These are phyloP conservation scores for Dothidotthia symphoricarpi DNA, from an alignment of 2,329 filamentous ascomycete genomes.

Conservation along the genomic window DNA sequence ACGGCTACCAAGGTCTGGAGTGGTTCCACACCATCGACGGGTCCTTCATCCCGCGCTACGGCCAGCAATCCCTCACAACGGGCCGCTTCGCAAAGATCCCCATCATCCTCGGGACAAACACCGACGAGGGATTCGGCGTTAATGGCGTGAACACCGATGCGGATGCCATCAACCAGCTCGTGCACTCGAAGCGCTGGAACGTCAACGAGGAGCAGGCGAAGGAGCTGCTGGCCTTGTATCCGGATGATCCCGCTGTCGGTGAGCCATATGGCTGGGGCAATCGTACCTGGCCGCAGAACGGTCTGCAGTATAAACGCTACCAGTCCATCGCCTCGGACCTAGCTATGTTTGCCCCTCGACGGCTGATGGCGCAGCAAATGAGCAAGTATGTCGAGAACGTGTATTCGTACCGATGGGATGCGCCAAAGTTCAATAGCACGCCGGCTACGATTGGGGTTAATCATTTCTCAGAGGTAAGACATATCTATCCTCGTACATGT, in stretches of 20 bases:
- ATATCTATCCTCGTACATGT: not conserved
- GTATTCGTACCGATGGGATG: constrained; percentile 34
- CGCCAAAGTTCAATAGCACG: constrained; percentile 32
- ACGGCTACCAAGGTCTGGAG: constrained; percentile 28
- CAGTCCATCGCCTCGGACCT: constrained; percentile 31
- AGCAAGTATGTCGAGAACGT: constrained; percentile 20
- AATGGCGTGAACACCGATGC: constrained; percentile 48
- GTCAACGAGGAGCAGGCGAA: constrained; percentile 20
- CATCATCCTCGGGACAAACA: constrained; percentile 62
- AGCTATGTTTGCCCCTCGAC: constrained; percentile 30
- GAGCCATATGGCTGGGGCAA: constrained; percentile 43
- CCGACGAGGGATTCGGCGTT: constrained; percentile 63
- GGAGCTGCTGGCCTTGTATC: constrained; percentile 28
- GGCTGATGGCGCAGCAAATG: constrained; percentile 25
- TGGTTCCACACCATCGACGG: constrained; percentile 36
- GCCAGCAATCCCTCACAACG: constrained; percentile 35
- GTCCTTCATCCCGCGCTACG: constrained; percentile 22
- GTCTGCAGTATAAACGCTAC: constrained; percentile 29
- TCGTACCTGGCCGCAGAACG: constrained; percentile 30
- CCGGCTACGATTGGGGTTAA: constrained; percentile 27
- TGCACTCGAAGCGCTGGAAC: constrained; percentile 36
- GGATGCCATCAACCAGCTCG: constrained; percentile 27
- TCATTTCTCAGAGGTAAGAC: constrained; percentile 30
- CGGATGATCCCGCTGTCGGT: constrained; percentile 45
- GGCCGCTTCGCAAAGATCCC: constrained; percentile 63